These are phyloP conservation scores for Kluyveromyces nonfermentans DNA, from an alignment of 805 yeast genomes.

Conservation along the genomic window DNA sequence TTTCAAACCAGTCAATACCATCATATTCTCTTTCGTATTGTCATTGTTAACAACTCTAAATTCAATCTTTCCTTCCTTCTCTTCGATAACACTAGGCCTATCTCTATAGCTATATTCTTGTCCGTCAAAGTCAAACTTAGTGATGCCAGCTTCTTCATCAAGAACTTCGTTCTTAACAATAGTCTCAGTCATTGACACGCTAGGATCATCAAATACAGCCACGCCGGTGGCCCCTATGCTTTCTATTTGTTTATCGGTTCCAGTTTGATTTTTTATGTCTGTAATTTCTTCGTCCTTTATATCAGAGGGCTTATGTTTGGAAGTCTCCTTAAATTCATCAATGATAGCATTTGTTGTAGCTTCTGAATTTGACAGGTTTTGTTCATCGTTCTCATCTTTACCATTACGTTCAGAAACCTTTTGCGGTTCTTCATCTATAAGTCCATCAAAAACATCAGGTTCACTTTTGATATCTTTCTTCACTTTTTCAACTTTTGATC, in stretches of 20 bases:
- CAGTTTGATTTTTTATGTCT: slow-evolving; percentile 14
- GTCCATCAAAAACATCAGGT: slow-evolving; percentile 5
- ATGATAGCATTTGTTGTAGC: too few relatives aligned
- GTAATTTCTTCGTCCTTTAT: not conserved
- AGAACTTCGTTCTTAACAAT: slow-evolving; percentile 18
- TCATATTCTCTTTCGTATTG: slow-evolving; percentile 74
- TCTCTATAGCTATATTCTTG: slow-evolving; percentile 75
- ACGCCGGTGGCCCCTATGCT: slow-evolving; percentile 7
- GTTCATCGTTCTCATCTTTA: not conserved
- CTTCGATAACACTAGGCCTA: slow-evolving; percentile 90
- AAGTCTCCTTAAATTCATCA: too few relatives aligned
- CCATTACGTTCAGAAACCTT: not conserved
- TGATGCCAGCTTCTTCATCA: slow-evolving; percentile 30
- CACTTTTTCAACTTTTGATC: slow-evolving; percentile 7
- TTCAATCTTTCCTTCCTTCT: slow-evolving; percentile 85
- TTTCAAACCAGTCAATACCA: slow-evolving; percentile 89
- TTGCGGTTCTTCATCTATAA: slow-evolving; percentile 8
- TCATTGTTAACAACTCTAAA: slow-evolving; percentile 96
- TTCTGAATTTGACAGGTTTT: not conserved
- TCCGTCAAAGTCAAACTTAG: slow-evolving; percentile 52
- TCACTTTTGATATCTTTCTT: slow-evolving; percentile 2
- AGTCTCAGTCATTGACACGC: not conserved
- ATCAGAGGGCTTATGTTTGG: too few relatives aligned
- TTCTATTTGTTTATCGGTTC: not conserved
- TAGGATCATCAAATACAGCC: not conserved